Conservation (phyloP, 202 grass and related monocot genomes). For the Cymbopogon flexuosus region DNA sequence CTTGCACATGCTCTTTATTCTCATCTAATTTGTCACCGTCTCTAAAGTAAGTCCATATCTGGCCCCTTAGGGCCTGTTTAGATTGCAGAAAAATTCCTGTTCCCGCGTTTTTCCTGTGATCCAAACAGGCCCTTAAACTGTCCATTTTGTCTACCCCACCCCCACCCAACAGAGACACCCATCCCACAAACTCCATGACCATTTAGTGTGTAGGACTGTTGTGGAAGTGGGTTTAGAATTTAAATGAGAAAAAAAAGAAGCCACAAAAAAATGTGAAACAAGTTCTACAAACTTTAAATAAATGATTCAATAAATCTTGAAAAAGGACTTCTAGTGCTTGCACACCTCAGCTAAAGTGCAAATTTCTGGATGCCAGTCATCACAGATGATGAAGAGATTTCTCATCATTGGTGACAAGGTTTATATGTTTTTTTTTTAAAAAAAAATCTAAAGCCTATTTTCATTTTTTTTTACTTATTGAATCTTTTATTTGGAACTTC, state of each 20-base stretch:
- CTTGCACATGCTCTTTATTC: background rate
- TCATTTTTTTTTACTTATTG: background rate
- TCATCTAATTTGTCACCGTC: slow-evolving; percentile 1
- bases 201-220: background rate
- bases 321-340: background rate
- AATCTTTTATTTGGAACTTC: background rate
- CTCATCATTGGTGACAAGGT: background rate
- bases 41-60: background rate
- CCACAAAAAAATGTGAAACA: background rate
- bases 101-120: too few relatives aligned
- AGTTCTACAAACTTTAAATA: background rate
- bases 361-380: background rate
- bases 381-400: background rate
- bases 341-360: background rate
- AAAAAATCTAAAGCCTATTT: background rate
- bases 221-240: background rate
- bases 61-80: too few relatives aligned
- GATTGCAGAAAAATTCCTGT: too few relatives aligned
- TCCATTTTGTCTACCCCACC: too few relatives aligned
- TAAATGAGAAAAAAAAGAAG: background rate
- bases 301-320: background rate
- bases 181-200: background rate
- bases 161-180: background rate
- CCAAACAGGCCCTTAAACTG: too few relatives aligned
- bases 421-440: background rate